phyloP scores from a whole-genome alignment of 768 basidiomycete genomes.

The Neoboletus brunneissimus region DNA sequence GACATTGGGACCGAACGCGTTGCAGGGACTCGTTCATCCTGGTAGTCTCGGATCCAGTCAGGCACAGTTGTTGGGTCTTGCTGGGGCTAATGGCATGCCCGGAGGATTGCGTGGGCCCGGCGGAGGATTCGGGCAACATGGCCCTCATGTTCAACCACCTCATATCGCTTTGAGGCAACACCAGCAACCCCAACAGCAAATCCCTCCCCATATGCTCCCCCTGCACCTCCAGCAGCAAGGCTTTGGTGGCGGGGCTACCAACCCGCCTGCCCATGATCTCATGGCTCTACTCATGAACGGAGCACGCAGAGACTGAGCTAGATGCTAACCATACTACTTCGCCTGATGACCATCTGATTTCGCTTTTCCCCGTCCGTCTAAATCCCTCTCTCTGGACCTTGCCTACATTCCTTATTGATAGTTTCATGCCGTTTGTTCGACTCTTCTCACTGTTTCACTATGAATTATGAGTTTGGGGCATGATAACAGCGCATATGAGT shows the following conservation, averaged over 20 bases:
- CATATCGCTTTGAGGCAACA: conserved; percentile 34
- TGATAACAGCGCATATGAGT: not conserved
- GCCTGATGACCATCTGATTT: conserved; percentile 13
- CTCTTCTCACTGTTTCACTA: conserved; percentile 26
- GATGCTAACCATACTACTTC: conserved; percentile 14
- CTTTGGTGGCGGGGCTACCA: conserved; percentile 42
- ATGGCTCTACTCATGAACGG: conserved; percentile 85
- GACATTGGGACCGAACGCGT: conserved; percentile 43
- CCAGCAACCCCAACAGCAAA: conserved; percentile 44
- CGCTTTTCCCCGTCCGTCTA: conserved; percentile 6
- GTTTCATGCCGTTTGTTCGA: conserved; percentile 27
- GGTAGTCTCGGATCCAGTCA: conserved; percentile 51
- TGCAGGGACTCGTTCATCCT: conserved; percentile 54
- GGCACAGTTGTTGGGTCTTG: conserved; percentile 44
- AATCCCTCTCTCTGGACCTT: conserved; percentile 23
- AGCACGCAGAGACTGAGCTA: conserved; percentile 56
- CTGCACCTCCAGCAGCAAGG: conserved; percentile 65
- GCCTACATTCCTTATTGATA: conserved; percentile 32
- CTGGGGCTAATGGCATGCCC: conserved; percentile 43
- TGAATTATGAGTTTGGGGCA: conserved; percentile 22
- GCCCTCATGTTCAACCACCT: conserved; percentile 30
- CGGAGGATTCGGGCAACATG: conserved; percentile 39
- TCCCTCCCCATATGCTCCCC: conserved; percentile 51
- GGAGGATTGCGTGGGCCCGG: conserved; percentile 47
- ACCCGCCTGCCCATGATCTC: conserved; percentile 66